Conservation (phyloP, 192 early-diverging fungal genomes). For the Podila epicladia region DNA sequence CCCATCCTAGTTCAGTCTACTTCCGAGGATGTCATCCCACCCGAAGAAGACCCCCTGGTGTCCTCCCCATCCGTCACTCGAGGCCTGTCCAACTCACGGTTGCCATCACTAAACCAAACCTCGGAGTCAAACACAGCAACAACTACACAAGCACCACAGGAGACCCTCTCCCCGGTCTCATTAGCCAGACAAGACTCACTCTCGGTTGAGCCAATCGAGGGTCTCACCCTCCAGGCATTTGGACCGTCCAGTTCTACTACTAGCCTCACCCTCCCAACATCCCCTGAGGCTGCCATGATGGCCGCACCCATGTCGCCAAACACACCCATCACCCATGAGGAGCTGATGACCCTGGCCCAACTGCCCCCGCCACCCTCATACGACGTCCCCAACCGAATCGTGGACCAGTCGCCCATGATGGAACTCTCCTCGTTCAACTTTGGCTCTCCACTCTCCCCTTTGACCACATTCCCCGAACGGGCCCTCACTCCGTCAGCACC, state of each 20-base stretch:
- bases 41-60: conserved; percentile 26
- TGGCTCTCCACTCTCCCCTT: neutral
- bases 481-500: neutral
- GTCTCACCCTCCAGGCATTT: too few relatives aligned
- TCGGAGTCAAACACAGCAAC: neutral
- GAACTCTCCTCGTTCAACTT: conserved; percentile 1
- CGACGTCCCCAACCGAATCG: conserved; percentile 32
- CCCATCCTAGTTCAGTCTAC: conserved; percentile 40
- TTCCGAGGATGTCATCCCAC: conserved; percentile 4
- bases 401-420: conserved; percentile 22
- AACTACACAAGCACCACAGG: neutral
- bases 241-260: too few relatives aligned
- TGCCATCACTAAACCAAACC: too few relatives aligned
- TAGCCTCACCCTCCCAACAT: neutral
- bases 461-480: conserved; percentile 9
- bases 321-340: conserved; percentile 11
- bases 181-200: too few relatives aligned
- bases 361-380: conserved; percentile 32
- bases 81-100: neutral
- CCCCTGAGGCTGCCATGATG: neutral
- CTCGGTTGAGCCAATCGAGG: too few relatives aligned
- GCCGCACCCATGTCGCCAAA: neutral
- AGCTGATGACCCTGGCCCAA: conserved; percentile 25
- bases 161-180: too few relatives aligned
- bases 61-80: neutral